phyloP scores from a whole-genome alignment of 2,329 filamentous ascomycete species.

The Alternaria brassicae region DNA sequence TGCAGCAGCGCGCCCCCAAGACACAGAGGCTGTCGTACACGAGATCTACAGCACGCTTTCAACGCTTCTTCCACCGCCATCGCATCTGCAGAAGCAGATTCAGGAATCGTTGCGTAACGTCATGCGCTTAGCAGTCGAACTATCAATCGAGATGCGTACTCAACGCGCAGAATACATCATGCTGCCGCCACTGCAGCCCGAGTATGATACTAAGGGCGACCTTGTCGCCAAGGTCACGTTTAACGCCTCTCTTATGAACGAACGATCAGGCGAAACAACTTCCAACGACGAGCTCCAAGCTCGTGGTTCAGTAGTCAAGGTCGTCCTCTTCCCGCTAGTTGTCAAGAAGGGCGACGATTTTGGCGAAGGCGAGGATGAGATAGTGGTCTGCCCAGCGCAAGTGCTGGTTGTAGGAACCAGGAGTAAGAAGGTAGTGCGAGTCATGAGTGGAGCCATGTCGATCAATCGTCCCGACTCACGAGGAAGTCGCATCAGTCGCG shows the following conservation, averaged over 20 bases:
- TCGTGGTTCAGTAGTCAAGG: constrained; percentile 78
- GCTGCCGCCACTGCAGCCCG: constrained; percentile 91
- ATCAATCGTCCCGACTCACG: constrained; percentile 45
- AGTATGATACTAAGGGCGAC: constrained; percentile 93
- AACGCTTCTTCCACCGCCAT: constrained; percentile 84
- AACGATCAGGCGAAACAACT: constrained; percentile 74
- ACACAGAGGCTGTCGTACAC: constrained; percentile 94
- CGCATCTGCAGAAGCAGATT: constrained; percentile 79
- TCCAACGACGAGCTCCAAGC: constrained; percentile 83
- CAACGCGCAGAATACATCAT: constrained; percentile 98
- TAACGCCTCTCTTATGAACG: constrained; percentile 94
- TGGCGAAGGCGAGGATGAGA: constrained; percentile 89
- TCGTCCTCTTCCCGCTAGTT: constrained; percentile 94
- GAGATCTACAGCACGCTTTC: constrained; percentile 86
- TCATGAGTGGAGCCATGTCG: constrained; percentile 60
- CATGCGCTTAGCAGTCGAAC: constrained; percentile 83
- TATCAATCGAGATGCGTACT: constrained; percentile 96
- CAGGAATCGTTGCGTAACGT: constrained; percentile 85
- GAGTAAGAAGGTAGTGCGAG: constrained; percentile 59
- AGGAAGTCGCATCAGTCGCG: constrained; percentile 35
- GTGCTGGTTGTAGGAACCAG: constrained; percentile 73
- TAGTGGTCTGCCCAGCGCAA: constrained; percentile 93
- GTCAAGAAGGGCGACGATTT: constrained; percentile 93
- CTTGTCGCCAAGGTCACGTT: constrained; percentile 86
- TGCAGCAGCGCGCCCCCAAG: constrained; percentile 79